phyloP scores from a whole-genome alignment of 768 basidiomycete genomes.

The Amanita jacksonii region DNA sequence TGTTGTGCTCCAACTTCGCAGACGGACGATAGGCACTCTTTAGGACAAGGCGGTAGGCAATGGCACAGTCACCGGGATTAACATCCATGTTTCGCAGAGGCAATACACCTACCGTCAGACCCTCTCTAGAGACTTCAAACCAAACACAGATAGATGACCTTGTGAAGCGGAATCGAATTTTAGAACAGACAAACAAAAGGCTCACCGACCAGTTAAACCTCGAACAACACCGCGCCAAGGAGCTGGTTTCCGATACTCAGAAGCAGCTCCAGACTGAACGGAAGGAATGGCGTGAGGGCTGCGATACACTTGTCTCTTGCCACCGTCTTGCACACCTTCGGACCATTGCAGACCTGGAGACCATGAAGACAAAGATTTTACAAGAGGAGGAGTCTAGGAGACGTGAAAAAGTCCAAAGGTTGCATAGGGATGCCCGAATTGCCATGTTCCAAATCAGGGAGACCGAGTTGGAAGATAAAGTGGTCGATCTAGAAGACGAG shows the following conservation, averaged over 20 bases:
- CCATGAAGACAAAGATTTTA: slow-evolving; percentile 39
- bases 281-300: slow-evolving; percentile 50
- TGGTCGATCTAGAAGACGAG: slow-evolving; percentile 44
- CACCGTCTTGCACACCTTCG: slow-evolving; percentile 60
- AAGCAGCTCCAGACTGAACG: slow-evolving; percentile 45
- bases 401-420: slow-evolving; percentile 45
- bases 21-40: too few relatives aligned
- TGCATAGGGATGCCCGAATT: slow-evolving; percentile 60
- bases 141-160: slow-evolving; percentile 67
- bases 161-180: slow-evolving; percentile 54
- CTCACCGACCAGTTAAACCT: slow-evolving; percentile 37
- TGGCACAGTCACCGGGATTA: too few relatives aligned
- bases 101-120: slow-evolving; percentile 13
- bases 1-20: too few relatives aligned
- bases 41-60: too few relatives aligned
- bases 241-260: slow-evolving; percentile 33
- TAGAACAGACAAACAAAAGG: slow-evolving; percentile 51
- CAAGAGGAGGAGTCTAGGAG: slow-evolving; percentile 46
- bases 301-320: slow-evolving; percentile 50
- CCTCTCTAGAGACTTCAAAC: slow-evolving; percentile 49
- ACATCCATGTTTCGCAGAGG: slow-evolving; percentile 14
- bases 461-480: slow-evolving; percentile 43
- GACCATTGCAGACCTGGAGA: slow-evolving; percentile 42
- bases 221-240: slow-evolving; percentile 34
- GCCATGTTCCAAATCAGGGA: slow-evolving; percentile 60